phyloP scores from a whole-genome alignment of 2,329 filamentous ascomycete species.

The Neopestalotiopsis sp. region DNA sequence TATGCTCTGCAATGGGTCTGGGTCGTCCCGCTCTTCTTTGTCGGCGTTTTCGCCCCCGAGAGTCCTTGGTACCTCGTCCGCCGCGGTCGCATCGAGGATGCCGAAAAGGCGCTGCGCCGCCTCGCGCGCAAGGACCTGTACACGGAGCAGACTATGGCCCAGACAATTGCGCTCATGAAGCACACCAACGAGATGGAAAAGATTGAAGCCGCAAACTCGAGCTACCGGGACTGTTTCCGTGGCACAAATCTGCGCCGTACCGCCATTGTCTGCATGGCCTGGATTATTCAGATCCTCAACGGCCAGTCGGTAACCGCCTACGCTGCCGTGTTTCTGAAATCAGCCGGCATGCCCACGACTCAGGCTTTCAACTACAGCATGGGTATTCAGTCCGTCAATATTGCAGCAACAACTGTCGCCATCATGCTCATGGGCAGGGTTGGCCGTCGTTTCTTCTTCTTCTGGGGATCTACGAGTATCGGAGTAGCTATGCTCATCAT shows the following conservation, averaged over 20 bases:
- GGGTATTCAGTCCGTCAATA: conserved; percentile 73
- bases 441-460: conserved; percentile 74
- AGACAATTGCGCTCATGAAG: conserved; percentile 90
- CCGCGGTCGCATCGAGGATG: conserved; percentile 65
- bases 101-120: conserved; percentile 68
- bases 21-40: conserved; percentile 70
- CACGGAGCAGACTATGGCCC: conserved; percentile 78
- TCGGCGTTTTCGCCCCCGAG: conserved; percentile 71
- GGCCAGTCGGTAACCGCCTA: conserved; percentile 70
- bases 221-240: conserved; percentile 83
- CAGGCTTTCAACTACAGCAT: conserved; percentile 64
- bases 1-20: conserved; percentile 81
- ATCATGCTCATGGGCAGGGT: conserved; percentile 83
- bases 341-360: conserved; percentile 59
- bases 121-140: conserved; percentile 67
- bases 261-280: conserved; percentile 70
- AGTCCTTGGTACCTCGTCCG: conserved; percentile 80
- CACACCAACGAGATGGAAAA: conserved; percentile 85
- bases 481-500: conserved; percentile 80
- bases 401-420: conserved; percentile 79
- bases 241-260: conserved; percentile 80
- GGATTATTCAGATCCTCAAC: conserved; percentile 67
- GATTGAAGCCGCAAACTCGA: conserved; percentile 73
- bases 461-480: conserved; percentile 76
- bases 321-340: conserved; percentile 64